Conservation (phyloP, 345 rosid genomes). For the Eucalyptus cloeziana region DNA sequence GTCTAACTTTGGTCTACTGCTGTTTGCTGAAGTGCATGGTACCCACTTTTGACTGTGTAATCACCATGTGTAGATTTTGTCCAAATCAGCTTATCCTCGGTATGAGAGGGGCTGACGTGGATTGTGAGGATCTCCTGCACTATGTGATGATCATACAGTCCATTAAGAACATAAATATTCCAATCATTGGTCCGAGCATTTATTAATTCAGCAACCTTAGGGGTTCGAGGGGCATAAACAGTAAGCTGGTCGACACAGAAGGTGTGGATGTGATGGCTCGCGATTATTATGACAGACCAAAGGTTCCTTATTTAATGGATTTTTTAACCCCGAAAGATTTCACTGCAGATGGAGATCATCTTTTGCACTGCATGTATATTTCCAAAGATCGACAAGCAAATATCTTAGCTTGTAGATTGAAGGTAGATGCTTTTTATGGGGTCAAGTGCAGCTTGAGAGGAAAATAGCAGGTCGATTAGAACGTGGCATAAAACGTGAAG, state of each 20-base stretch:
- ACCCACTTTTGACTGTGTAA: too few relatives aligned
- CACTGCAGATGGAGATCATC: background rate
- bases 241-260: background rate
- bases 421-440: background rate
- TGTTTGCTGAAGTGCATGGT: too few relatives aligned
- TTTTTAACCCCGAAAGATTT: background rate
- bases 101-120: too few relatives aligned
- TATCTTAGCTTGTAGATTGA: too few relatives aligned
- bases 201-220: background rate
- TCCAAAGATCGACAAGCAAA: too few relatives aligned
- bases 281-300: background rate
- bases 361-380: background rate
- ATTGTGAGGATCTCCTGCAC: too few relatives aligned
- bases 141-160: too few relatives aligned
- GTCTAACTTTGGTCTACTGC: too few relatives aligned
- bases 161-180: too few relatives aligned
- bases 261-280: background rate
- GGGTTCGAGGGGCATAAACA: background rate
- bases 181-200: too few relatives aligned
- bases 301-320: background rate
- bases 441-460: background rate
- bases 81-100: too few relatives aligned
- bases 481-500: background rate
- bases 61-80: too few relatives aligned
- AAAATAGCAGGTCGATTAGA: background rate